Evolutionary conservation across 2,329 filamentous ascomycete genomes (phyloP), one percentile per base, ranked within the genome.

Genomic region (Biscogniauxia mediterranea): DNA sequence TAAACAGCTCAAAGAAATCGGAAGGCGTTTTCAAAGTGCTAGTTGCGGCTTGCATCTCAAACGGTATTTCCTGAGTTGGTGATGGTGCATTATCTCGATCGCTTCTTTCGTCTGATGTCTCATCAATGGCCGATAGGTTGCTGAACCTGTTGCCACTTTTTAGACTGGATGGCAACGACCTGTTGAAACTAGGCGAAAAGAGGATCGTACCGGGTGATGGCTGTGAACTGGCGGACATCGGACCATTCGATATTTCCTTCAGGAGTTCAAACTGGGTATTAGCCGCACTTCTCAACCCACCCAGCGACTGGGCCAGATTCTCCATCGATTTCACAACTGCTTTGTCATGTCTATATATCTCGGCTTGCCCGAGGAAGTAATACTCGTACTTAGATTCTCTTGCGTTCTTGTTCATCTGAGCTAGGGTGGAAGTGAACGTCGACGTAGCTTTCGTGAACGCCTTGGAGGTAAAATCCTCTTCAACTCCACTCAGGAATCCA

Each of bases 1-100:
- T 97, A 75, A 98, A 99, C 5, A 93, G 83, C 11, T 92, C 88
- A 73, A 98, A 98, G 66, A 98, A 96, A 61, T 97, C 92, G 0
- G 90, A 86, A 0, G 93, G 87, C 1, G 86, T 84, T 46, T 80
- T 81, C 7, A 70, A 66, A 15, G 69, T 84, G 23, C 66, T 54
- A 57, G 69, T 55, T 23, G 71, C 53, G 25, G 67, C 61, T 52
- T 67, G 56, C 32, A 62, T 25, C 25, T 64, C 58, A 15, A 59
- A 42, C 15, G 63, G 57, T 55, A 50, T n/a, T 13, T 54, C 59
- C 57, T 55, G 57, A 7, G 57, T 55, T 50, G 55, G 69, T 50
- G 58, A 62, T 42, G 69, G 58, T 6, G 71, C 69, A 7, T 81
- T 77, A 61, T 84, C 80, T 51, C 78, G 77, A 57, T 80, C 81